Evolutionary conservation across 129 eudicot species (phyloP).

Genomic region (Ambrosia artemisiifolia): DNA sequence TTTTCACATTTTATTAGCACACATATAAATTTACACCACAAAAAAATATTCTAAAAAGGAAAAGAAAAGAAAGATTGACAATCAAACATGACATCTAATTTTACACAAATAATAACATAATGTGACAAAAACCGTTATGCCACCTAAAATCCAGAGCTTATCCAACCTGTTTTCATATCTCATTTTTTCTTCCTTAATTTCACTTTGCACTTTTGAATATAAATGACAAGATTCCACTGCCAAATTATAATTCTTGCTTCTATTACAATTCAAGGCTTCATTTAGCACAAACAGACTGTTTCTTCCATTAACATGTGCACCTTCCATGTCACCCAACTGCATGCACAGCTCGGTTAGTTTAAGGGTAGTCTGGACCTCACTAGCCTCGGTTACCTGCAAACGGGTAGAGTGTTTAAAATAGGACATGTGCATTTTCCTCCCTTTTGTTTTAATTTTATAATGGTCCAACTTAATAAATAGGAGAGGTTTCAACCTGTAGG

Average conservation of each 20-base stretch:
- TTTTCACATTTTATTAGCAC: not conserved
- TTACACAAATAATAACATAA: slow-evolving; percentile 60
- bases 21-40: not conserved
- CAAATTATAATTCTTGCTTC: slow-evolving; percentile 76
- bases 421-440: not conserved
- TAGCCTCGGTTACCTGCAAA: slow-evolving; percentile 47
- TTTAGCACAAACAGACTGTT: slow-evolving; percentile 76
- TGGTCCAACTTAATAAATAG: too few relatives aligned
- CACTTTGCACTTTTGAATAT: slow-evolving; percentile 66
- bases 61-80: not conserved
- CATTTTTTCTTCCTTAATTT: slow-evolving; percentile 80
- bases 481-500: too few relatives aligned
- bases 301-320: slow-evolving; percentile 85
- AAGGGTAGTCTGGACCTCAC: slow-evolving; percentile 31
- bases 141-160: slow-evolving; percentile 64
- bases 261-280: slow-evolving; percentile 63
- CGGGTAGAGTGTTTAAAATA: not conserved
- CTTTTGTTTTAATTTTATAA: not conserved
- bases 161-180: slow-evolving; percentile 82
- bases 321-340: slow-evolving; percentile 95
- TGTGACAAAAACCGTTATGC: slow-evolving; percentile 54
- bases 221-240: slow-evolving; percentile 67
- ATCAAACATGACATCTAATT: not conserved
- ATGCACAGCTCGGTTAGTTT: slow-evolving; percentile 75
- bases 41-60: not conserved